phyloP scores from a whole-genome alignment of 345 rosid species.

The Mallotus nudiflorus region DNA sequence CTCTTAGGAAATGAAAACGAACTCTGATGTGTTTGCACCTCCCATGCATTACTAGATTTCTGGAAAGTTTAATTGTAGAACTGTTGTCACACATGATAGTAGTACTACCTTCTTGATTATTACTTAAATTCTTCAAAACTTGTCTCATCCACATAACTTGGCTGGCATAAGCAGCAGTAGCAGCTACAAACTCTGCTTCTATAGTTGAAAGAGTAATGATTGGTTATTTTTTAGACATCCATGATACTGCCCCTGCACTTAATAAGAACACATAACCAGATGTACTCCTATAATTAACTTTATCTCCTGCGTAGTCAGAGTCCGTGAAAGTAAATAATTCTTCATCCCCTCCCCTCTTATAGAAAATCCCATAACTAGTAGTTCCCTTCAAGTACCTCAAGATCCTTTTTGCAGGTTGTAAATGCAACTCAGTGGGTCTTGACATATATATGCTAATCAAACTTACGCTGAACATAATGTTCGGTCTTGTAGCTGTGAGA shows the following conservation, averaged over 20 bases:
- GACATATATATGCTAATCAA: too few relatives aligned
- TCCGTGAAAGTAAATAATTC: not conserved
- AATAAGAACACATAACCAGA: not conserved
- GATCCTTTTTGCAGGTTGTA: not conserved
- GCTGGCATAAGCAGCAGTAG: not conserved
- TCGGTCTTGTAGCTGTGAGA: too few relatives aligned
- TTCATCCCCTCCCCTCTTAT: not conserved
- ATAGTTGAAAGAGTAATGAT: too few relatives aligned
- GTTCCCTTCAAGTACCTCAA: not conserved
- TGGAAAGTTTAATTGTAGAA: too few relatives aligned
- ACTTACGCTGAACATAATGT: too few relatives aligned
- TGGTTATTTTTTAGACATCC: not conserved
- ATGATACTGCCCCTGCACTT: not conserved
- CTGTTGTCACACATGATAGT: not conserved
- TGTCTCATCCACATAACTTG: not conserved
- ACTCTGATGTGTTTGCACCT: too few relatives aligned
- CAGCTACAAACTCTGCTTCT: too few relatives aligned
- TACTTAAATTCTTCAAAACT: not conserved
- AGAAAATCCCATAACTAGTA: not conserved
- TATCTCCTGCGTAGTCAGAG: not conserved
- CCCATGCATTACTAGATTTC: too few relatives aligned
- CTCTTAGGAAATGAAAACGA: too few relatives aligned
- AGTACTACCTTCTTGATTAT: not conserved
- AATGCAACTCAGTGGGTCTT: too few relatives aligned
- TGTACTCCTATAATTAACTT: not conserved